Percentiles rank a stretch among this genome's conserved stretches.
Conservation (phyloP, 1,284 basidiomycete species). For the Wallemia ichthyophaga region DNA sequence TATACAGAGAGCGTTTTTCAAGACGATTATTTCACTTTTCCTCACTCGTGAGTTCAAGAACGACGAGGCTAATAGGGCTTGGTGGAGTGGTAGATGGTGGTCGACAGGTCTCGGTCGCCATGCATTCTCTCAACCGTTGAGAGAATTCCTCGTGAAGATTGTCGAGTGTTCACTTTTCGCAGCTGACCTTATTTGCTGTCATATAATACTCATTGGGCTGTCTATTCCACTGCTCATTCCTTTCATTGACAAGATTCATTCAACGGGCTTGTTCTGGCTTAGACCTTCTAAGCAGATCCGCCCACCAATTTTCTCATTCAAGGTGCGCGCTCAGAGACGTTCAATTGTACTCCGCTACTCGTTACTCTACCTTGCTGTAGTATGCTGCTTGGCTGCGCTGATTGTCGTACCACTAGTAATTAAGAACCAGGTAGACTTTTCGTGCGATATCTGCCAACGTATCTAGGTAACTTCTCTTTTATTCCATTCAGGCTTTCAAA, state of each 20-base stretch:
- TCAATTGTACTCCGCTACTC: constrained; percentile 37
- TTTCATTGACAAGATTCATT: constrained; percentile 57
- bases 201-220: constrained; percentile 40
- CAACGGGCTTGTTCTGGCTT: constrained; percentile 41
- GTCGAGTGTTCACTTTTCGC: constrained; percentile 85
- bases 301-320: constrained; percentile 66
- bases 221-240: constrained; percentile 57
- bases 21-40: constrained; percentile 68
- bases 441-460: not conserved
- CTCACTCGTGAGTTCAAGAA: constrained; percentile 87
- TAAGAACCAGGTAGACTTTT: not conserved
- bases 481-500: too few relatives aligned
- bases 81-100: constrained; percentile 95
- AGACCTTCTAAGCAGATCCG: constrained; percentile 57
- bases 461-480: not conserved
- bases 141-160: constrained; percentile 84
- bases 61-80: constrained; percentile 82
- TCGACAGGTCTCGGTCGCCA: constrained; percentile 61
- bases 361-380: not conserved
- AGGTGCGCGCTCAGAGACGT: constrained; percentile 54
- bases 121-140: constrained; percentile 71
- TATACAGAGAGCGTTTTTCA: constrained; percentile 69
- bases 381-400: not conserved
- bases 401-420: not conserved
- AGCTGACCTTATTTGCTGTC: constrained; percentile 41